Base-by-base conservation (phyloP, 1,284 basidiomycete species). In the Polyporus tsugae region DNA sequence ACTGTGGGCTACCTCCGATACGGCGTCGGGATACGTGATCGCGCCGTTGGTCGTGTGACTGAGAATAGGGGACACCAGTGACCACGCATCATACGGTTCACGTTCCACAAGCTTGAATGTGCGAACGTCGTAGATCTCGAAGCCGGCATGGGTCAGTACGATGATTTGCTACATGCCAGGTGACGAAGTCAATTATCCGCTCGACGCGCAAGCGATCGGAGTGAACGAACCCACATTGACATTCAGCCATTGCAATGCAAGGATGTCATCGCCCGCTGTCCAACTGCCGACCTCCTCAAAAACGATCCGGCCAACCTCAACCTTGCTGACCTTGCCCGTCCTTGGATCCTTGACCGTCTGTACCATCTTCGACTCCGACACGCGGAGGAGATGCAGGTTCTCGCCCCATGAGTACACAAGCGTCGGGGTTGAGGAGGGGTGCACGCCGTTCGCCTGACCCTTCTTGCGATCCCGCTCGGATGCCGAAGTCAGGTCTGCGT, bases 381-480 rank as follows among this genome's bases (percentile, higher is more conserved):
- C 86, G 19, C 84, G 86, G 41, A 97, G 79, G 35, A 97, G 80
- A 60, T 86, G 83, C 38, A 97, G 75, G 0, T 80, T 83, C 62
- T 82, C 84, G 0, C 91, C 95, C 96, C 95, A 98, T 0, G 93
- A 90, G 76, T 92, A 97, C 0, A 90, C 94, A 15, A 98, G 83
- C 33, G 89, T 82, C 0, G 96, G 96, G 0, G 65, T 75, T 13
- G 74, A 74, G 6, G 72, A 60, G 2, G 68, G 61, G 22, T 70
- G 67, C 55, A 66, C 25, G 13, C 64, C 64, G 60, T 72, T 68
- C 9, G 68, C 78, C 78, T 46, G 80, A 44, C 63, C 61, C 60
- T 78, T 78, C 63, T 79, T 79, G 36, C 72, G 77, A n/a, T 80
- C 80, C 52, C 79, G 61, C 29, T 74, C 74, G 4, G 73, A 52